These are phyloP conservation scores for Niebla homalea DNA, from an alignment of 495 filamentous ascomycete genomes.

Conservation along the genomic window DNA sequence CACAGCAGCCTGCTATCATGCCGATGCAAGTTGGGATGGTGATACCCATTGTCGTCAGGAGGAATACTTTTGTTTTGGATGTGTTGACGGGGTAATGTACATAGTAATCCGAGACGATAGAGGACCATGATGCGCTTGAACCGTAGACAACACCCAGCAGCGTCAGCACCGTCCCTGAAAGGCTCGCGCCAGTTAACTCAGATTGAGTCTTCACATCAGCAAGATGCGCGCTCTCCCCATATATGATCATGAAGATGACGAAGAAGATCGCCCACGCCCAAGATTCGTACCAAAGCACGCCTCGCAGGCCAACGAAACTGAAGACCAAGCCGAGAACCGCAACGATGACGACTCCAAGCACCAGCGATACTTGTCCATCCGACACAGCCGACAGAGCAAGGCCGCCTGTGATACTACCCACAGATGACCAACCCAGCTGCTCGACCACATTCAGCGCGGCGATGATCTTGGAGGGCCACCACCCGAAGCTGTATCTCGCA, in stretches of 20 bases:
- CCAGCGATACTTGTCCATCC: constrained; percentile 29
- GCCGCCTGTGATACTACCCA: constrained; percentile 33
- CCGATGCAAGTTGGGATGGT: constrained; percentile 43
- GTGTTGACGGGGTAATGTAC: too few relatives aligned
- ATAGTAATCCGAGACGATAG: too few relatives aligned
- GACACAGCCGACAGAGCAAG: constrained; percentile 39
- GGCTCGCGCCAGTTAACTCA: constrained; percentile 24
- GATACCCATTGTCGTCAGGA: constrained; percentile 28
- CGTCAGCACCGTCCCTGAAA: constrained; percentile 35
- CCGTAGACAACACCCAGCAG: constrained; percentile 45
- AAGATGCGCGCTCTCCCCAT: constrained; percentile 35
- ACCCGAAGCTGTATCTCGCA: constrained; percentile 42
- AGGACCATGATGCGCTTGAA: too few relatives aligned
- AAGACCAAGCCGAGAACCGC: constrained; percentile 29
- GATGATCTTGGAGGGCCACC: constrained; percentile 37
- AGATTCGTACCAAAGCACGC: constrained; percentile 28
- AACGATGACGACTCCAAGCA: constrained; percentile 35
- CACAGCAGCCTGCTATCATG: constrained; percentile 39
- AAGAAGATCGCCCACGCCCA: constrained; percentile 38
- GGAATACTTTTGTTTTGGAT: constrained; percentile 42
- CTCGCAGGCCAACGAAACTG: constrained; percentile 40
- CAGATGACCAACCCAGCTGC: constrained; percentile 36
- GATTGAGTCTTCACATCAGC: constrained; percentile 31
- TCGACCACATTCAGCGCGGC: constrained; percentile 37
- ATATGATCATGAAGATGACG: constrained; percentile 45